Percentiles rank a stretch among this genome's conserved stretches.
Conservation (phyloP, 2,329 filamentous ascomycete species). For the Diaporthe sp. region DNA sequence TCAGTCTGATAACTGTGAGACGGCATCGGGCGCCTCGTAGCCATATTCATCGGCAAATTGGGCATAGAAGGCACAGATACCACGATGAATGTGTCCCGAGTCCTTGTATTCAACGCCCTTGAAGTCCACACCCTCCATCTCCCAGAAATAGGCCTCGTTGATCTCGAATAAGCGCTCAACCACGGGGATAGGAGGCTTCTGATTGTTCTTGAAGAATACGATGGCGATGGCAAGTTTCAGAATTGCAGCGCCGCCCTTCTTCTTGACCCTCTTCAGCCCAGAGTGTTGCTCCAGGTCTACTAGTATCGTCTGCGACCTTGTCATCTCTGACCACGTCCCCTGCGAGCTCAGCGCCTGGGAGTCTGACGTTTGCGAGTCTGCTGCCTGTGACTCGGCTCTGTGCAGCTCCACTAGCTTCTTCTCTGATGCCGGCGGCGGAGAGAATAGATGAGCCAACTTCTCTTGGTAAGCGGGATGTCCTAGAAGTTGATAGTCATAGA, state of each 20-base stretch:
- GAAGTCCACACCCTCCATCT: constrained; percentile 20
- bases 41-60: constrained; percentile 26
- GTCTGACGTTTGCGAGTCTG: not conserved
- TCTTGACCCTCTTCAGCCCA: constrained; percentile 28
- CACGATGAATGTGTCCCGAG: constrained; percentile 24
- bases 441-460: constrained; percentile 9
- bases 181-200: constrained; percentile 23
- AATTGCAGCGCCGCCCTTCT: constrained; percentile 27
- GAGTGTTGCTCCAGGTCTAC: not conserved
- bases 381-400: not conserved
- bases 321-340: not conserved
- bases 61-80: constrained; percentile 29
- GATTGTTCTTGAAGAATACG: constrained; percentile 20
- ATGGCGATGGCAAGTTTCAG: constrained; percentile 22
- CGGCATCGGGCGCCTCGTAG: not conserved
- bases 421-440: not conserved
- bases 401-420: not conserved
- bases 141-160: constrained; percentile 25
- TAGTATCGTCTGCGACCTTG: constrained; percentile 12
- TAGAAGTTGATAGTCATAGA: constrained; percentile 20
- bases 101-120: constrained; percentile 5
- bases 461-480: constrained; percentile 14
- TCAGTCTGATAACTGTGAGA: constrained; percentile 10
- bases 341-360: constrained; percentile 17
- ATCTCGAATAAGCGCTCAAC: constrained; percentile 28